phyloP scores from a whole-genome alignment of 2,329 filamentous ascomycete genomes.

The Penicillium sp. region DNA sequence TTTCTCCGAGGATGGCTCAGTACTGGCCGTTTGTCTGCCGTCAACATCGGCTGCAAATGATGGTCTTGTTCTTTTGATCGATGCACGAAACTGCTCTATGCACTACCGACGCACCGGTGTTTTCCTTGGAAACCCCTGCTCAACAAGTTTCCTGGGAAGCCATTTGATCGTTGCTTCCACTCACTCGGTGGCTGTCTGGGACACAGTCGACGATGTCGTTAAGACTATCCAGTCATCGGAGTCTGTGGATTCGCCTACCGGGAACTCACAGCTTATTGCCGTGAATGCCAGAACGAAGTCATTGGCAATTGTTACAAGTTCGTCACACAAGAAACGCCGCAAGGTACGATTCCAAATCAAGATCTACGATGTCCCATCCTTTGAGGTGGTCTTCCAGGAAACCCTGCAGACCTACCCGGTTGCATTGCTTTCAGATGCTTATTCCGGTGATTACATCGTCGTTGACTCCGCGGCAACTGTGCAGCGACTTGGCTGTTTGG shows the following conservation, averaged over 20 bases:
- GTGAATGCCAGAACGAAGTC: slow-evolving; percentile 64
- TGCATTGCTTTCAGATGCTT: slow-evolving; percentile 63
- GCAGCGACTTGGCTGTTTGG: slow-evolving; percentile 43
- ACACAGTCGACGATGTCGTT: slow-evolving; percentile 75
- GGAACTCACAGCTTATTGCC: slow-evolving; percentile 52
- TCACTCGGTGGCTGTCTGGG: slow-evolving; percentile 69
- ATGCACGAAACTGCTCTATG: slow-evolving; percentile 66
- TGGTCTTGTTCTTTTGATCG: slow-evolving; percentile 71
- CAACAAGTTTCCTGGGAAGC: slow-evolving; percentile 68
- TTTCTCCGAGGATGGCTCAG: slow-evolving; percentile 82
- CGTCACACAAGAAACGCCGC: slow-evolving; percentile 48
- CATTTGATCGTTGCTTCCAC: slow-evolving; percentile 74
- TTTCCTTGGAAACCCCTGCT: slow-evolving; percentile 63
- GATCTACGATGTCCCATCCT: slow-evolving; percentile 64
- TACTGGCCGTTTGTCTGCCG: slow-evolving; percentile 62
- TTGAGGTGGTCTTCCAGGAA: slow-evolving; percentile 58
- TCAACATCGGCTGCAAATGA: slow-evolving; percentile 47
- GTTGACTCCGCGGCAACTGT: slow-evolving; percentile 75
- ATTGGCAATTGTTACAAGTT: slow-evolving; percentile 61
- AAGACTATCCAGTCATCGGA: slow-evolving; percentile 63
- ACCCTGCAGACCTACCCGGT: slow-evolving; percentile 59
- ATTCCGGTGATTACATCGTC: slow-evolving; percentile 69
- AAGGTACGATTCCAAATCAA: slow-evolving; percentile 51
- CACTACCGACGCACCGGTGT: slow-evolving; percentile 66
- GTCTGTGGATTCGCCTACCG: slow-evolving; percentile 8